Percentiles rank a stretch among this genome's conserved stretches.
Evolutionary conservation across 306 rosid species (phyloP).

Genomic region (Vigna radiata): DNA sequence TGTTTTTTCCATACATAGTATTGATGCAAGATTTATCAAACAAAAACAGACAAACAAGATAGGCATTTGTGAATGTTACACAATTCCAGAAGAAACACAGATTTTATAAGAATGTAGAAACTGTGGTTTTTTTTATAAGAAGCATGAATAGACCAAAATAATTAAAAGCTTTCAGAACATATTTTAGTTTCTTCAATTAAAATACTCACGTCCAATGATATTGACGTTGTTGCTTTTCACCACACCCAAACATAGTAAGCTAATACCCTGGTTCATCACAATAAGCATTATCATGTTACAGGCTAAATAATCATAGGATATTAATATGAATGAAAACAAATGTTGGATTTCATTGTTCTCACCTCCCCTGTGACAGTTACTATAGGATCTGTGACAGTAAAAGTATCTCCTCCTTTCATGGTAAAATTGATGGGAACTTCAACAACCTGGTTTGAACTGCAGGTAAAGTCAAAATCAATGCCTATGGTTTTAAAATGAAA

Average conservation of each 20-base stretch:
- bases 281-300: conserved; percentile 30
- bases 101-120: conserved; percentile 8
- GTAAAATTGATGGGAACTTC: conserved; percentile 61
- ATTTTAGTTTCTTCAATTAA: conserved; percentile 21
- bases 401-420: conserved; percentile 76
- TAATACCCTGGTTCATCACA: conserved; percentile 53
- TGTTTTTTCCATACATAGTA: background rate
- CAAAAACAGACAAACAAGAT: background rate
- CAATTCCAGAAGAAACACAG: background rate
- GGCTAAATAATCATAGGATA: conserved; percentile 16
- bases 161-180: conserved; percentile 21
- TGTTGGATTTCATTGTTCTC: conserved; percentile 32
- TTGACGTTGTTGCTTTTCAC: conserved; percentile 65
- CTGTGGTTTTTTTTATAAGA: background rate
- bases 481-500: background rate
- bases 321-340: background rate
- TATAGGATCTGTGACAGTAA: conserved; percentile 49
- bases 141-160: conserved; percentile 4
- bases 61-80: background rate
- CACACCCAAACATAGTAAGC: conserved; percentile 60
- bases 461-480: conserved; percentile 45
- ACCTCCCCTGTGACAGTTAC: conserved; percentile 32
- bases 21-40: conserved; percentile 24
- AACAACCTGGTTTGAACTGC: conserved; percentile 57
- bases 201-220: conserved; percentile 90